These are phyloP conservation scores for Lentinula detonsa DNA, from an alignment of 768 basidiomycete genomes.

Conservation along the genomic window DNA sequence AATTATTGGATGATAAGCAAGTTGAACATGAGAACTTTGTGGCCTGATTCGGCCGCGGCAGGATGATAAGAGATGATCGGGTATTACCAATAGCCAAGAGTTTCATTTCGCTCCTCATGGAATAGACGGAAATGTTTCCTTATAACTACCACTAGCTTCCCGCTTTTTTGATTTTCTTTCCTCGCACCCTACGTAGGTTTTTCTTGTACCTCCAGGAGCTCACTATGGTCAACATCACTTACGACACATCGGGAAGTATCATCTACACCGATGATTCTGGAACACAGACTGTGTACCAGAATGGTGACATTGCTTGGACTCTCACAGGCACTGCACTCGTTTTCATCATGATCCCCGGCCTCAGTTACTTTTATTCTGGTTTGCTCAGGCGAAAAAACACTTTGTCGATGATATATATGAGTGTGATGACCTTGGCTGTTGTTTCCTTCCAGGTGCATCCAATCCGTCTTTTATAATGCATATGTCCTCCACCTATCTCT, in stretches of 20 bases:
- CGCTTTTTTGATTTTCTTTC: background rate
- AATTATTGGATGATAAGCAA: background rate
- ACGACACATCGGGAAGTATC: conserved; percentile 24
- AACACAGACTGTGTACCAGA: conserved; percentile 31
- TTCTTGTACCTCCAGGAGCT: no score
- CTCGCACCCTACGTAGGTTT: background rate
- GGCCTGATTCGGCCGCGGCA: no score
- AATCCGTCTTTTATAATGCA: conserved; percentile 1
- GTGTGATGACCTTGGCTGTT: conserved; percentile 69
- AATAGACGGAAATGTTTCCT: background rate
- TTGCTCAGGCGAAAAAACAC: conserved; percentile 92
- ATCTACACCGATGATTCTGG: conserved; percentile 24
- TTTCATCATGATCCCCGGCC: conserved; percentile 80
- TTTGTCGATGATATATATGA: conserved; percentile 80
- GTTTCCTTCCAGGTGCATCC: conserved; percentile 72
- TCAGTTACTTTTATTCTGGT: conserved; percentile 89
- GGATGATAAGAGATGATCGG: background rate
- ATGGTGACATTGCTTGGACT: conserved; percentile 51
- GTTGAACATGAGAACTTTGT: no score
- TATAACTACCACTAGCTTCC: background rate
- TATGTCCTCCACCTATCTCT: background rate
- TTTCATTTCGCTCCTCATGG: background rate
- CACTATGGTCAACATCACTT: conserved; percentile 12
- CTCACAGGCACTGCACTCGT: conserved; percentile 75
- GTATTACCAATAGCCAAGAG: background rate